Base-by-base conservation (phyloP, 495 filamentous ascomycete genomes). In the Aspergillus baeticus region DNA sequence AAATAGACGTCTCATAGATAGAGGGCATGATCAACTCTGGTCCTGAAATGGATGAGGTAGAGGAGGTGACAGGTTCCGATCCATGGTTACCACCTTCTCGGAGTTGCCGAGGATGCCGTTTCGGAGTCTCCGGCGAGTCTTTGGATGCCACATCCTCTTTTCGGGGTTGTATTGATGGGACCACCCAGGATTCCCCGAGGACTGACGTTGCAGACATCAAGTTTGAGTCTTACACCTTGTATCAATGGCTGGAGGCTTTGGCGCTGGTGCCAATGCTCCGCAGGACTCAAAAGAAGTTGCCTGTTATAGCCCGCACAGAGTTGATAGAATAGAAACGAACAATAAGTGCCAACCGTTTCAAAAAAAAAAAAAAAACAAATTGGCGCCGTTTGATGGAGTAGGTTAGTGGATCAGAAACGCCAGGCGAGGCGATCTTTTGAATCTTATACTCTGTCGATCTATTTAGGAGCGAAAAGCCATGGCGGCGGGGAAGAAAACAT, bases 21-120 rank as follows among this genome's bases (percentile, higher is more conserved):
- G 74, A 77, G 1, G 75, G 75, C 75, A 78, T 78, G 35, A 78
- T 69, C 6, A 78, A 68, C 45, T 78, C 74, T 3, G 74, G 75
- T 13, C 75, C 75, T 13, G 71, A 68, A 42, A 67, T 59, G 37
- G 68, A 72, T 11, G 67, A 73, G 33, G 61, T 48, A 15, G 65
- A 71, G 14, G 67, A 64, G 3, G 58, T 48, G 15, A 65, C 62
- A 13, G 71, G 69, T 26, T 70, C 63, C 10, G 66, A 61, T 29
- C 57, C 46, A 56, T 65, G 53, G 43, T 57, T 34, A 47, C 42
- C 49, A 51, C 45, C 50, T 55, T 48, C 17, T 18, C 23, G 13
- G 38, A 18, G 29, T 5, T 31, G 37, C 51, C 21, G 48, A 42
- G n/a, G 49, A 37, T 31, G 55, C 29, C 29, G 39, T 23, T 33